A percentile compares a stretch with the other conserved stretches of the same genome.
Conservation (phyloP, 176 grass and related monocot species). For the Aegilops speltoides region DNA sequence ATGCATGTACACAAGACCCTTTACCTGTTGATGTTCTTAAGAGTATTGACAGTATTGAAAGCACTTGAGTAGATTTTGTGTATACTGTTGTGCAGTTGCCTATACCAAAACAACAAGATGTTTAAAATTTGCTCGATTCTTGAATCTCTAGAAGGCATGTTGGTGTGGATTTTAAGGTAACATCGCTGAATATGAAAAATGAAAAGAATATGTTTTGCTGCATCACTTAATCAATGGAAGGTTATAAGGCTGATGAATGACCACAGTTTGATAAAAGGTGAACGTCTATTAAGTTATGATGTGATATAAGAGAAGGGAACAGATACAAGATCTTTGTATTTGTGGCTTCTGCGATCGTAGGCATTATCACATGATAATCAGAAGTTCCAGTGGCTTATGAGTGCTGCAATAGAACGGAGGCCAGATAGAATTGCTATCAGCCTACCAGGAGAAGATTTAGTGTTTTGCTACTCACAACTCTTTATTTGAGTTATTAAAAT, state of each 20-base stretch:
- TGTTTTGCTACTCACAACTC: not conserved
- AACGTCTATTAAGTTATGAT: not conserved
- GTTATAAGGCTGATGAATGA: not conserved
- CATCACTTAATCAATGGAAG: not conserved
- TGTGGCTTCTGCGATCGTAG: not conserved
- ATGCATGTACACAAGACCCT: not conserved
- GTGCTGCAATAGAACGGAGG: not conserved
- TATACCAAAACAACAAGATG: not conserved
- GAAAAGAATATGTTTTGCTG: not conserved
- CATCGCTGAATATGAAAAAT: not conserved
- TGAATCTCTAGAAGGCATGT: not conserved
- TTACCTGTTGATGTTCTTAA: not conserved
- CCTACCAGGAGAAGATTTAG: not conserved
- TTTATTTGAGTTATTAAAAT: not conserved
- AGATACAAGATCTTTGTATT: not conserved
- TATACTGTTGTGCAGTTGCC: not conserved
- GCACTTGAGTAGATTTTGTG: not conserved
- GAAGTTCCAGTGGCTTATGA: not conserved
- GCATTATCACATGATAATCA: not conserved
- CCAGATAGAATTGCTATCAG: not conserved
- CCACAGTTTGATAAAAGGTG: not conserved
- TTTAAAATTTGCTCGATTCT: not conserved
- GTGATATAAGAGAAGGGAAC: not conserved
- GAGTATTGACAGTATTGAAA: not conserved
- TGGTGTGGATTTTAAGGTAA: not conserved